Evolutionary conservation across 2,329 filamentous ascomycete species (phyloP).

Genomic region (Hirsutella minnesotensis): DNA sequence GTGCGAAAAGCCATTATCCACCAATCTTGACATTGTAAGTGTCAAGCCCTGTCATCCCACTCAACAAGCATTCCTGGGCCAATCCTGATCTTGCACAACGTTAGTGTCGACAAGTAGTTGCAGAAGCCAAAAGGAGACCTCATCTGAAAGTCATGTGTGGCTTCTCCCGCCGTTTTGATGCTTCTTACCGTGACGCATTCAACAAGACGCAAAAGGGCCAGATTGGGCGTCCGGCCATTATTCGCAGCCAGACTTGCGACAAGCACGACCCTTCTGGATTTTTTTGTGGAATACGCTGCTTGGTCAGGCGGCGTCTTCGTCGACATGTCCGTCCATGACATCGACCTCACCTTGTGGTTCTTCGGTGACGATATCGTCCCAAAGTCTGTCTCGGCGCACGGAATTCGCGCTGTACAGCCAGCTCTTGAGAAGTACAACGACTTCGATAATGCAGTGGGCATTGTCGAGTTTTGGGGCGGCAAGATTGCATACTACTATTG

Average conservation of each 20-base stretch:
- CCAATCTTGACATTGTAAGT: slow-evolving; percentile 42
- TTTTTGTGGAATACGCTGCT: slow-evolving; percentile 55
- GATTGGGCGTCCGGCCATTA: slow-evolving; percentile 47
- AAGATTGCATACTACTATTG: slow-evolving; percentile 54
- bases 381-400: slow-evolving; percentile 13
- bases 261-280: slow-evolving; percentile 51
- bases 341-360: slow-evolving; percentile 23
- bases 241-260: slow-evolving; percentile 56
- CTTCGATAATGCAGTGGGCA: slow-evolving; percentile 27
- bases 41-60: too few relatives aligned
- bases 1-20: slow-evolving; percentile 48
- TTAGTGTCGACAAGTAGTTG: slow-evolving; percentile 41
- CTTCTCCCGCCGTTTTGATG: slow-evolving; percentile 35
- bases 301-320: slow-evolving; percentile 59
- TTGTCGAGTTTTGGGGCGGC: slow-evolving; percentile 53
- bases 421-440: slow-evolving; percentile 15
- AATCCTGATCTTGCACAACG: slow-evolving; percentile 10
- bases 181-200: slow-evolving; percentile 51
- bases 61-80: too few relatives aligned
- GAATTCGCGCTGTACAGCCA: slow-evolving; percentile 15
- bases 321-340: slow-evolving; percentile 58
- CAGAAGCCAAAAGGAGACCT: slow-evolving; percentile 39
- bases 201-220: slow-evolving; percentile 36
- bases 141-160: slow-evolving; percentile 48
- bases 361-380: slow-evolving; percentile 13